Conservation (phyloP, 2,329 filamentous ascomycete species). For the Aspergillus fructus region DNA sequence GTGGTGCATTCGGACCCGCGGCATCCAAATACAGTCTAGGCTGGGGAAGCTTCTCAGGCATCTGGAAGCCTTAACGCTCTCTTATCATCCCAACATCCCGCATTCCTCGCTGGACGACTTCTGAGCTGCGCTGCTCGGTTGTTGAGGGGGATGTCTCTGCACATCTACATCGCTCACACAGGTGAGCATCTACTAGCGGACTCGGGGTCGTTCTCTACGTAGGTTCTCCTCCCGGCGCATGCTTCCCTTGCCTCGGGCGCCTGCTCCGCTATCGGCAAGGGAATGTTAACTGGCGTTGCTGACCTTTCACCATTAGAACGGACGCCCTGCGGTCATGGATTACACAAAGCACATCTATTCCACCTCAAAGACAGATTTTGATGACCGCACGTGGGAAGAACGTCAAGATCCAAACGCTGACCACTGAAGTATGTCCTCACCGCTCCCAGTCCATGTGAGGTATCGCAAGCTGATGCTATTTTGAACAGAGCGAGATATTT, state of each 20-base stretch:
- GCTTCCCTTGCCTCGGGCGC: not conserved
- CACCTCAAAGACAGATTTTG: slow-evolving; percentile 76
- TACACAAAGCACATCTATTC: slow-evolving; percentile 69
- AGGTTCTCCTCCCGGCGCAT: slow-evolving; percentile 36
- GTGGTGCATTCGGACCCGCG: slow-evolving; percentile 18
- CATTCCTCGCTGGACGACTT: slow-evolving; percentile 18
- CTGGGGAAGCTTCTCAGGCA: slow-evolving; percentile 18
- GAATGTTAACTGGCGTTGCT: slow-evolving; percentile 14
- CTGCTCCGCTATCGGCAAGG: not conserved
- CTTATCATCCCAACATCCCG: slow-evolving; percentile 22
- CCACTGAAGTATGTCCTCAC: slow-evolving; percentile 65
- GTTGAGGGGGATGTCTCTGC: slow-evolving; percentile 71
- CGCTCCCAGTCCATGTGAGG: not conserved
- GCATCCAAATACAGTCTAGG: slow-evolving; percentile 22
- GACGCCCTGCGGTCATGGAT: slow-evolving; percentile 86
- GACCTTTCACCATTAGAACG: slow-evolving; percentile 54
- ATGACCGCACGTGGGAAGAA: slow-evolving; percentile 83
- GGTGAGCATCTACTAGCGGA: slow-evolving; percentile 82
- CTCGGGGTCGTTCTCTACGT: slow-evolving; percentile 72
- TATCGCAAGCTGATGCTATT: not conserved
- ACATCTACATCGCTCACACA: slow-evolving; percentile 89
- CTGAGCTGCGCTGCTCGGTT: slow-evolving; percentile 27
- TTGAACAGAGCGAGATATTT: slow-evolving; percentile 74
- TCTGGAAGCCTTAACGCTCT: slow-evolving; percentile 17
- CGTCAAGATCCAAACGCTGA: slow-evolving; percentile 75